These are phyloP conservation scores for Piloderma croceum DNA, from an alignment of 768 basidiomycete species.

Conservation along the genomic window DNA sequence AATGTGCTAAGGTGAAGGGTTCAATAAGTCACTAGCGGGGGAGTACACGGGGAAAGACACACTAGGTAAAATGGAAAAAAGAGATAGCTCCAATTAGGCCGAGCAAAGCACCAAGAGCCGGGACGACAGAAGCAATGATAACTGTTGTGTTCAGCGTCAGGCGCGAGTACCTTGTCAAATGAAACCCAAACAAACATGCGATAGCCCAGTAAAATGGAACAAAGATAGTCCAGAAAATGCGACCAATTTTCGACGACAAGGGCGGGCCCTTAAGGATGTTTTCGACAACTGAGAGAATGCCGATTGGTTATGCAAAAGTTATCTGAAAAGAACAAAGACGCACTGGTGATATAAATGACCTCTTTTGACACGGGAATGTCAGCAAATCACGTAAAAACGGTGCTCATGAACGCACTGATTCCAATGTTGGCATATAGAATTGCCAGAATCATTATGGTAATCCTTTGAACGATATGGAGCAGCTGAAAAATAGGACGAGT, in stretches of 20 bases:
- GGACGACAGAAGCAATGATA: conserved; percentile 52
- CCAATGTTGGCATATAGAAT: conserved; percentile 62
- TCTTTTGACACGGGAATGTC: too few species aligned
- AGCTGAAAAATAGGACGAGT: too few species aligned
- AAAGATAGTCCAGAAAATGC: conserved; percentile 44
- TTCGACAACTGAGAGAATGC: too few species aligned
- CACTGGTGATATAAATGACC: too few species aligned
- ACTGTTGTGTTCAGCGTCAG: conserved; percentile 38
- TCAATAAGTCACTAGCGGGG: conserved; percentile 36
- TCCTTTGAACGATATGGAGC: too few species aligned
- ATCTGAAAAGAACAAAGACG: too few species aligned
- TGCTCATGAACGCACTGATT: too few species aligned
- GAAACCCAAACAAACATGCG: too few species aligned
- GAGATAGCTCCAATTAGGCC: conserved; percentile 52
- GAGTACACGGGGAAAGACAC: conserved; percentile 41
- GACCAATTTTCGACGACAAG: conserved; percentile 38
- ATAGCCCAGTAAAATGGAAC: too few species aligned
- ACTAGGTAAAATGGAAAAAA: conserved; percentile 58
- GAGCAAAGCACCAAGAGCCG: conserved; percentile 51
- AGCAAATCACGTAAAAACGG: too few species aligned
- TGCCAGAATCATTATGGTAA: conserved; percentile 53
- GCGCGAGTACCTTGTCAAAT: conserved; percentile 23
- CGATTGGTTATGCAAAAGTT: too few species aligned
- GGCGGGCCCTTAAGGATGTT: conserved; percentile 45
- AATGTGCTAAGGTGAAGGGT: conserved; percentile 20